Percentiles rank a stretch among this genome's conserved stretches.
Evolutionary conservation across 2,329 filamentous ascomycete genomes (phyloP).

Genomic region (Xylaria sp.): DNA sequence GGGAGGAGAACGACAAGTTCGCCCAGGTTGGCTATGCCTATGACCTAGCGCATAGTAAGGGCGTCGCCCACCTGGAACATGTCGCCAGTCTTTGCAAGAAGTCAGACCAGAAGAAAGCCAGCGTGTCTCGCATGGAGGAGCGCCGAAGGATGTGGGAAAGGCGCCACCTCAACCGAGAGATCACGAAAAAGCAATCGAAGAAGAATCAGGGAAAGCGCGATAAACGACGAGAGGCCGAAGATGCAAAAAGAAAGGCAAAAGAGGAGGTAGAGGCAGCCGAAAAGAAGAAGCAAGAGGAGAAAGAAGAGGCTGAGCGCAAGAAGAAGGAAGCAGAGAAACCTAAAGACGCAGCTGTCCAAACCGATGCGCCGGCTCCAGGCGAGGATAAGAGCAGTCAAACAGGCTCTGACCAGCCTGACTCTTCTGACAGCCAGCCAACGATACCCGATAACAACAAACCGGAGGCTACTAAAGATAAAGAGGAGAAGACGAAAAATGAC

Average conservation of each 20-base stretch:
- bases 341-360: conserved; percentile 41
- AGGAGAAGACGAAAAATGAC: conserved; percentile 15
- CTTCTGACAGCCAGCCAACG: conserved; percentile 14
- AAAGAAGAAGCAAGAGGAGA: conserved; percentile 36
- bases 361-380: conserved; percentile 35
- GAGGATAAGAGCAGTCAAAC: conserved; percentile 39
- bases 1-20: conserved; percentile 62
- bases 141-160: conserved; percentile 57
- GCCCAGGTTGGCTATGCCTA: conserved; percentile 63
- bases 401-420: conserved; percentile 26
- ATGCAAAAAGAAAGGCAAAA: conserved; percentile 49
- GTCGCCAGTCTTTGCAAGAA: conserved; percentile 56
- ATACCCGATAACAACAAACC: conserved; percentile 20
- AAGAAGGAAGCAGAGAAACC: conserved; percentile 38
- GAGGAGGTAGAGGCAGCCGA: conserved; percentile 37
- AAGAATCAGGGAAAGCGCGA: conserved; percentile 47
- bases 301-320: conserved; percentile 29
- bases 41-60: conserved; percentile 65
- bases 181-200: conserved; percentile 47
- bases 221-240: conserved; percentile 40
- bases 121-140: conserved; percentile 51
- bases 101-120: conserved; percentile 56
- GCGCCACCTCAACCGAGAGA: conserved; percentile 47
- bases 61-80: conserved; percentile 56
- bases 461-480: conserved; percentile 4